Conservation (phyloP, 208 protist genomes). For the Acanthamoeba divionensis region DNA sequence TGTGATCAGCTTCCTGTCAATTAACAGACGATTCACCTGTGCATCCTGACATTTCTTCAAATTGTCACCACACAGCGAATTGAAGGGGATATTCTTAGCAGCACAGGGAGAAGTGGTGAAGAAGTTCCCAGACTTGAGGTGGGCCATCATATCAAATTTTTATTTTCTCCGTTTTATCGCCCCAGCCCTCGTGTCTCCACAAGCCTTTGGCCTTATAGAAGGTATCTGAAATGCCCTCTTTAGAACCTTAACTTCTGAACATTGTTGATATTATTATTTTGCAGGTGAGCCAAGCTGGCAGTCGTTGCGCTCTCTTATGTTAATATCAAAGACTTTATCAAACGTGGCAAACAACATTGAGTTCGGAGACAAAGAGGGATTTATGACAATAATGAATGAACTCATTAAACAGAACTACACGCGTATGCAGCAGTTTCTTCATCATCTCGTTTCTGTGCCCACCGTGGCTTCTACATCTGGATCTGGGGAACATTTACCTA, state of each 20-base stretch:
- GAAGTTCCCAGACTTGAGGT: background rate
- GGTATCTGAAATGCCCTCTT: too few relatives aligned
- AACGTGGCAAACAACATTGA: slow-evolving; percentile 24
- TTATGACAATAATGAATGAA: slow-evolving; percentile 40
- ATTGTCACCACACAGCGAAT: background rate
- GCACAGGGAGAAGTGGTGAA: background rate
- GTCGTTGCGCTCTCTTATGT: slow-evolving; percentile 4
- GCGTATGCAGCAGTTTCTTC: slow-evolving; percentile 6
- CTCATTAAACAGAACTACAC: slow-evolving; percentile 33
- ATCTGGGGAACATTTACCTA: too few relatives aligned
- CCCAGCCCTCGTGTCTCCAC: slow-evolving; percentile 27
- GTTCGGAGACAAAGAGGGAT: slow-evolving; percentile 33
- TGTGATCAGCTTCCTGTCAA: too few relatives aligned
- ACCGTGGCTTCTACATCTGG: too few relatives aligned
- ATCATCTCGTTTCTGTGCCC: background rate
- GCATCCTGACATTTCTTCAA: too few relatives aligned
- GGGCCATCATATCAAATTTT: slow-evolving; percentile 11
- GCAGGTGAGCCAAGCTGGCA: background rate
- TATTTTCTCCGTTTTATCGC: slow-evolving; percentile 47
- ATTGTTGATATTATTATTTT: background rate
- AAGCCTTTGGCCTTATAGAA: background rate
- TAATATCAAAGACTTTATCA: slow-evolving; percentile 35
- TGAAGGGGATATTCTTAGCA: background rate
- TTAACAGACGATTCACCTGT: too few relatives aligned
- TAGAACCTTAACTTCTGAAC: too few relatives aligned